Base-by-base conservation (phyloP, 164 flowering plant genomes). In the Vitis cinerea region DNA sequence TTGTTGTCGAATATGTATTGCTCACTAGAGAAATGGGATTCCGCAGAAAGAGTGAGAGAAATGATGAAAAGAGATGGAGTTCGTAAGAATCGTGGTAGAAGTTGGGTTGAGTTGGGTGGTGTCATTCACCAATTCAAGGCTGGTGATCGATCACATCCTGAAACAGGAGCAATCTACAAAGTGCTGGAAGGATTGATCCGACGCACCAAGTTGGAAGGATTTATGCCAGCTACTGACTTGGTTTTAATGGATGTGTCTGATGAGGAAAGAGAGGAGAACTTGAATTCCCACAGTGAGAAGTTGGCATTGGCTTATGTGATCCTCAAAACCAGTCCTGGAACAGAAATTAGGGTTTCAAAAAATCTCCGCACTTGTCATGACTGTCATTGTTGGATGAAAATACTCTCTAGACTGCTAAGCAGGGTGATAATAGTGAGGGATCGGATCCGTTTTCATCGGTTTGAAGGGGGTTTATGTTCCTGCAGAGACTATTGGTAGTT, bases 241-340 rank as follows among this genome's bases (percentile, higher is more conserved):
- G 97, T 88, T 68, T 70, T 90, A 73, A 83, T 88, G 93, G 97
- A 93, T 85, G 85, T 93, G n/a, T 80, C 87, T 5, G 90, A 86
- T 57, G 97, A 93, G 79, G 95, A 93, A 74, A 93, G 88, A 77
- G 95, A 90, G 70, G 85, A 65, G 59, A 88, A 84, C 68, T 74
- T 93, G 84, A 77, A 63, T 64, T 72, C 68, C 65, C 97, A 93
- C 66, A 90, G 98, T 71, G 98, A 93, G 70, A 93, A 88, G 77
- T 71, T 93, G 75, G 97, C 98, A 1, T 61, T 88, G 63, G 88
- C 90, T 1, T 93, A 79, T 76, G 91, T 82, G 68, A 75, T 91
- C 66, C 72, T 90, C 9, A 90, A 78, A 78, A 83, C 89, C 6
- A 78, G 88, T 51, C 97, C 93, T 4, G 83, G 94, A 63, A 75